Conservation (phyloP, 257 asterid genomes). For the Solanum lycopersicoides region DNA sequence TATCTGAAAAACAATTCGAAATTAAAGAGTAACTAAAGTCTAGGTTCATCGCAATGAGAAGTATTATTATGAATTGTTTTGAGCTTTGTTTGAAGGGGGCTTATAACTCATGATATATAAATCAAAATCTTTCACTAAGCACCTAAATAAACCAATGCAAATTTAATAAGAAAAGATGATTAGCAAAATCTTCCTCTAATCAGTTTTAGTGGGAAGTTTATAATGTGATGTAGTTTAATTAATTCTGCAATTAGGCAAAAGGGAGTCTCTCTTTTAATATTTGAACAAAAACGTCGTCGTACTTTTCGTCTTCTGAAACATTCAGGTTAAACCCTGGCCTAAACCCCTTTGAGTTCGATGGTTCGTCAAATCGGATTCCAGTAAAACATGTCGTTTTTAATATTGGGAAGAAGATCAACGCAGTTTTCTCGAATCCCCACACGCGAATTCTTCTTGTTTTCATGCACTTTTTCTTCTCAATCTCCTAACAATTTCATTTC, state of each 20-base stretch:
- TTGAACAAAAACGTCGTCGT: neutral
- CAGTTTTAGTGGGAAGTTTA: neutral
- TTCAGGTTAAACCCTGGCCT: neutral
- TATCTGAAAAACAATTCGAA: neutral
- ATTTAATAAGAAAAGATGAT: neutral
- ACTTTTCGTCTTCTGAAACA: neutral
- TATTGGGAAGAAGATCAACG: constrained; percentile 20
- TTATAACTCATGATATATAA: neutral
- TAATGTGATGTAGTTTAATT: neutral
- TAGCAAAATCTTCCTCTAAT: neutral
- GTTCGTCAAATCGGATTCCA: neutral
- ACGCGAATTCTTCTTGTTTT: constrained; percentile 5
- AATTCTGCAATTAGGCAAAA: neutral
- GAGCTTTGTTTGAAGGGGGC: neutral
- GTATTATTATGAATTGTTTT: neutral
- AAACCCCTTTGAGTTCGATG: neutral
- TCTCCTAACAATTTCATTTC: constrained; percentile 6
- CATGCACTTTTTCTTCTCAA: constrained; percentile 22
- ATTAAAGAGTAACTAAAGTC: neutral
- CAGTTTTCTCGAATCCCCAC: neutral
- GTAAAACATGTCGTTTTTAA: constrained; percentile 30
- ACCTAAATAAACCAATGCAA: neutral
- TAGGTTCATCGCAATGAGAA: neutral
- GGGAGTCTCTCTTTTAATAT: too few relatives aligned
- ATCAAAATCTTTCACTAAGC: neutral